A percentile compares a stretch with the other conserved stretches of the same genome.
Evolutionary conservation across 116 monocot species (phyloP).

Genomic region (Zostera marina): DNA sequence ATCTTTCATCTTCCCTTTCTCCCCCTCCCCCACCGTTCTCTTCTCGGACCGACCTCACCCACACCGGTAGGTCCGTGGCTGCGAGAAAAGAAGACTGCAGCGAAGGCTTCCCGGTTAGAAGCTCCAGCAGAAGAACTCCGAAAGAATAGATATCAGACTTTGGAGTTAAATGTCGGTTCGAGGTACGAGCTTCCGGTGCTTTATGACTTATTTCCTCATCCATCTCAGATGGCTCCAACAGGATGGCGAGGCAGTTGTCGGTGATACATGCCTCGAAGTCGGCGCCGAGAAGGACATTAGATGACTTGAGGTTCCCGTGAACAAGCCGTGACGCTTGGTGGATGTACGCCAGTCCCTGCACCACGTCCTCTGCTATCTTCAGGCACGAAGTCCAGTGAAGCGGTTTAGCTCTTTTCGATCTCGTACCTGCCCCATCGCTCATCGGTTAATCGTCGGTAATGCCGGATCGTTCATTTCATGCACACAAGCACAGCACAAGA

Average conservation of each 20-base stretch:
- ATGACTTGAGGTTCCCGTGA: conserved; percentile 82
- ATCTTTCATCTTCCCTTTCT: conserved; percentile 41
- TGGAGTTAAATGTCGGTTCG: conserved; percentile 33
- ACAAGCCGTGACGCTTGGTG: conserved; percentile 86
- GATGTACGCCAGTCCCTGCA: conserved; percentile 80
- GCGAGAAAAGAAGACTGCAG: conserved; percentile 22
- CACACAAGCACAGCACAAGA: neutral
- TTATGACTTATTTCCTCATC: conserved; percentile 38
- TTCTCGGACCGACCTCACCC: conserved; percentile 63
- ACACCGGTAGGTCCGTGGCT: conserved; percentile 31
- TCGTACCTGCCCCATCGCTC: conserved; percentile 76
- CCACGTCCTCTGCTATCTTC: conserved; percentile 89
- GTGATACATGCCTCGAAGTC: conserved; percentile 93
- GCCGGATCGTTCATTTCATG: neutral
- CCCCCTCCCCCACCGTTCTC: conserved; percentile 47
- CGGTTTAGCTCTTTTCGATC: conserved; percentile 63
- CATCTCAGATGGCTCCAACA: conserved; percentile 31
- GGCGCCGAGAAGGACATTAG: conserved; percentile 79
- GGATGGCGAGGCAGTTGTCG: conserved; percentile 64
- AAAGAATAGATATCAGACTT: conserved; percentile 85
- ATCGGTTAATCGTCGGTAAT: too few relatives aligned
- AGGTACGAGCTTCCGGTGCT: conserved; percentile 60
- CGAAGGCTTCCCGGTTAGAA: conserved; percentile 69
- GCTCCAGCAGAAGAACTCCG: conserved; percentile 79
- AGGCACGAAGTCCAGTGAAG: conserved; percentile 98